A percentile compares a stretch with the other conserved stretches of the same genome.
Conservation (phyloP, 78 protist species). For the Trichosphaerium sp. region DNA sequence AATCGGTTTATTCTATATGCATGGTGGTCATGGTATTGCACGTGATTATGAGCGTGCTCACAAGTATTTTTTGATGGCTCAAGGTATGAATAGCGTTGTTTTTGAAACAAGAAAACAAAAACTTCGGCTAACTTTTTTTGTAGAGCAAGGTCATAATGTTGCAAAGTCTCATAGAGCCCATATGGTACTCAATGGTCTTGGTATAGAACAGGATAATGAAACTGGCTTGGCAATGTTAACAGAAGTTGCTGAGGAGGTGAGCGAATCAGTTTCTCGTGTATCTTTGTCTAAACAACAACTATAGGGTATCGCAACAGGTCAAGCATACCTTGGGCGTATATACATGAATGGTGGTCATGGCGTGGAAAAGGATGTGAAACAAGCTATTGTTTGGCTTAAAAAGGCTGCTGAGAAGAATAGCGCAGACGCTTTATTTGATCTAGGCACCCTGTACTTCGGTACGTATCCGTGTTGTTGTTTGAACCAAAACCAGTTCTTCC, state of each 20-base stretch:
- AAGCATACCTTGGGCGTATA: constrained; percentile 20
- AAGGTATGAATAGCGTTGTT: no score
- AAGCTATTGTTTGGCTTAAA: constrained; percentile 13
- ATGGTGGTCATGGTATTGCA: no score
- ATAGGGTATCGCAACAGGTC: constrained; percentile 21
- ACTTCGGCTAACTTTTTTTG: no score
- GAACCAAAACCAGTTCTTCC: neutral
- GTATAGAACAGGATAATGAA: constrained; percentile 23
- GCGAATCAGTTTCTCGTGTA: neutral
- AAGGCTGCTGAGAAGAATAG: constrained; percentile 35
- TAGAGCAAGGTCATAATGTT: no score
- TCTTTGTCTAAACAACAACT: neutral
- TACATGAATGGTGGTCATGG: constrained; percentile 40
- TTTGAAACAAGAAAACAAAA: no score
- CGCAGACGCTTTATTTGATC: constrained; percentile 43
- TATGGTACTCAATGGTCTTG: constrained; percentile 50
- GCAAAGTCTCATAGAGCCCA: no score
- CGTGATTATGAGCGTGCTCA: no score
- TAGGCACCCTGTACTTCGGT: constrained; percentile 39
- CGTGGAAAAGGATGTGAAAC: neutral
- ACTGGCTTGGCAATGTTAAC: constrained; percentile 31
- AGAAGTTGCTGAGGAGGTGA: constrained; percentile 28
- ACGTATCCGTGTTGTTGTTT: neutral
- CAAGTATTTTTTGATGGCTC: no score
- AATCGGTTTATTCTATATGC: no score